These are phyloP conservation scores for Capsella bursapastoris DNA, from an alignment of 345 rosid genomes.

Conservation along the genomic window DNA sequence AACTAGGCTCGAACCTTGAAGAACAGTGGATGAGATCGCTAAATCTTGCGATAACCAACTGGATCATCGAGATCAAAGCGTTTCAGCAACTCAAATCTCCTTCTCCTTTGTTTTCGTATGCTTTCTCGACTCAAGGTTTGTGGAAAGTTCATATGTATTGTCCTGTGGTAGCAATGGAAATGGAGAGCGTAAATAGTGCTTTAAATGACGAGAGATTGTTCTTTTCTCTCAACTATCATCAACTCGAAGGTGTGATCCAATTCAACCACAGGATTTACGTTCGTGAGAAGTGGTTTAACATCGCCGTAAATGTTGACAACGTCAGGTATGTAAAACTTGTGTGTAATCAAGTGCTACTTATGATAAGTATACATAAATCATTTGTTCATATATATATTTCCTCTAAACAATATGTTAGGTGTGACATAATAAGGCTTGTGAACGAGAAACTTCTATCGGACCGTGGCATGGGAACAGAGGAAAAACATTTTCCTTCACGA, in stretches of 20 bases:
- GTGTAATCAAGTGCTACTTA: too few species aligned
- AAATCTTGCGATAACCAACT: slow-evolving; percentile 82
- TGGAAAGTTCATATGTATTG: slow-evolving; percentile 91
- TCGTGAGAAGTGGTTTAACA: slow-evolving; percentile 64
- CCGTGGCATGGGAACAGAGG: slow-evolving; percentile 67
- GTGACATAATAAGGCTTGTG: slow-evolving; percentile 61
- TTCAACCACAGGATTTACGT: slow-evolving; percentile 61
- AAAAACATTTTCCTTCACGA: slow-evolving; percentile 87
- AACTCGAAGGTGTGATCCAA: slow-evolving; percentile 86
- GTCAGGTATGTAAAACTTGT: slow-evolving; percentile 56
- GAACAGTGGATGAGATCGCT: slow-evolving; percentile 89
- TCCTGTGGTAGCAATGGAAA: slow-evolving; percentile 82
- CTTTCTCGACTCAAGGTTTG: slow-evolving; percentile 61
- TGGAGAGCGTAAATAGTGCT: slow-evolving; percentile 55
- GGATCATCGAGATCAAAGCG: slow-evolving; percentile 65
- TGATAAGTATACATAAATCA: neutral
- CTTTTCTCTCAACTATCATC: slow-evolving; percentile 85
- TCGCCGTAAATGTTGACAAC: slow-evolving; percentile 72
- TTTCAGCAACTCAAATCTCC: slow-evolving; percentile 56
- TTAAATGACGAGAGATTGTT: slow-evolving; percentile 60
- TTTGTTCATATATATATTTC: neutral
- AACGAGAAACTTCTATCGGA: slow-evolving; percentile 62
- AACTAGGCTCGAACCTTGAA: slow-evolving; percentile 76
- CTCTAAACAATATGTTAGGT: slow-evolving; percentile 45
- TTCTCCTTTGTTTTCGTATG: slow-evolving; percentile 77